Conservation (phyloP, 805 yeast species). For the Candida ipomoeae region DNA sequence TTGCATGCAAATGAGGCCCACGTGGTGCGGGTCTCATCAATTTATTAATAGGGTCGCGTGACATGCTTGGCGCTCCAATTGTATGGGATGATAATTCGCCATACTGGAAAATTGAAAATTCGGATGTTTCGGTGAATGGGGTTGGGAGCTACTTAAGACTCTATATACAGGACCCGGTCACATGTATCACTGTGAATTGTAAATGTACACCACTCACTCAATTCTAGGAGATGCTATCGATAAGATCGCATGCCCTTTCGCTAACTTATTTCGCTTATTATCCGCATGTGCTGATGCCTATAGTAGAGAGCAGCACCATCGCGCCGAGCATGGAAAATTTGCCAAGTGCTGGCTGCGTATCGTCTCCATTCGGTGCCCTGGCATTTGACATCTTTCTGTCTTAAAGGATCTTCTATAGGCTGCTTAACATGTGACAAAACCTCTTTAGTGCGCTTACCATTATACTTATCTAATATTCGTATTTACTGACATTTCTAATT, state of each 20-base stretch:
- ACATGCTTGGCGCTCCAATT: not conserved
- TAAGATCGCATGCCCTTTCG: not conserved
- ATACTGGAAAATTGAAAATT: not conserved
- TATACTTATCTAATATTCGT: too few relatives aligned
- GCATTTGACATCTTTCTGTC: not conserved
- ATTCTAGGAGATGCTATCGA: not conserved
- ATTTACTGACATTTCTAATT: too few relatives aligned
- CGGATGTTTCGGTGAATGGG: not conserved
- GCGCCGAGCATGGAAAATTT: not conserved
- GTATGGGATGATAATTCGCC: not conserved
- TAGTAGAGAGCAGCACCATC: not conserved
- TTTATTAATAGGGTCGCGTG: not conserved
- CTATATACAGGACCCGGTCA: too few relatives aligned
- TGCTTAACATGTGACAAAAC: not conserved
- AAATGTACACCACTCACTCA: not conserved
- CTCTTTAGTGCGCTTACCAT: not conserved
- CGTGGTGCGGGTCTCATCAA: slow-evolving; percentile 1
- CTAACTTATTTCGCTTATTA: not conserved
- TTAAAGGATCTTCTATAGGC: too few relatives aligned
- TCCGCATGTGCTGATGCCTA: not conserved
- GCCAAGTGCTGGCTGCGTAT: not conserved
- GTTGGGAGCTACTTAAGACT: too few relatives aligned
- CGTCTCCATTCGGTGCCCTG: not conserved
- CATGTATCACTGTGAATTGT: not conserved
- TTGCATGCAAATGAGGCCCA: slow-evolving; percentile 1